Percentiles rank a stretch among this genome's conserved stretches.
phyloP scores from a whole-genome alignment of 306 rosid genomes.

The Lathyrus aphaca region DNA sequence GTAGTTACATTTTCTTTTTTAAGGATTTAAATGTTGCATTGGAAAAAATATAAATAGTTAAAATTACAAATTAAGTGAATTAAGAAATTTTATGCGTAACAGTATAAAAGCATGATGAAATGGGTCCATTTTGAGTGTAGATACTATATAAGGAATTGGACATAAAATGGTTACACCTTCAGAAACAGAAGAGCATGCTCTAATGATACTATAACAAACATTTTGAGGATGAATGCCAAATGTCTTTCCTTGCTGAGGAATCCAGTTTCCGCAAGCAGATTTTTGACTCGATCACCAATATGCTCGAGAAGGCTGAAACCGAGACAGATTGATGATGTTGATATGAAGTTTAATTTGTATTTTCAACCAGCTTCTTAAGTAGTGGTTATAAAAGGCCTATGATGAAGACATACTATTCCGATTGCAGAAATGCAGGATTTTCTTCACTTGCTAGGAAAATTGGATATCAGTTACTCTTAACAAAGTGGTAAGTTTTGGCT shows the following conservation, averaged over 20 bases:
- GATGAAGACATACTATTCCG: conserved; percentile 43
- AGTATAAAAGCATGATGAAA: conserved; percentile 16
- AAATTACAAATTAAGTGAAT: conserved; percentile 19
- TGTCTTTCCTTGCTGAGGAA: conserved; percentile 33
- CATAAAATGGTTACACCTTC: conserved; percentile 52
- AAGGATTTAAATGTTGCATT: neutral
- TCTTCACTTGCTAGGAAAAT: conserved; percentile 44
- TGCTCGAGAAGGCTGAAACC: conserved; percentile 51
- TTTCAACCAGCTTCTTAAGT: conserved; percentile 39
- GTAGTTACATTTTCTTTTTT: conserved; percentile 1
- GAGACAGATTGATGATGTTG: conserved; percentile 54
- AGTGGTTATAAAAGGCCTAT: conserved; percentile 48
- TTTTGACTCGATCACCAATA: conserved; percentile 39
- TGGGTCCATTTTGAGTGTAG: conserved; percentile 40
- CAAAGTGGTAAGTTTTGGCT: conserved; percentile 36
- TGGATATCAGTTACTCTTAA: conserved; percentile 40
- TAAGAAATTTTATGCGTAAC: conserved; percentile 27
- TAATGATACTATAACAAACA: conserved; percentile 42
- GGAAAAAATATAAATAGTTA: too few relatives aligned
- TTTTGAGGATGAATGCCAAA: conserved; percentile 43
- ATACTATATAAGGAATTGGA: conserved; percentile 51
- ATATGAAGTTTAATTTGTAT: conserved; percentile 48
- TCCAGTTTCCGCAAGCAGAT: conserved; percentile 38
- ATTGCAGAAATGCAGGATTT: conserved; percentile 49
- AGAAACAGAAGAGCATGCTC: conserved; percentile 47